These are phyloP conservation scores for Hibiscus syriacus DNA, from an alignment of 345 rosid species.

Conservation along the genomic window DNA sequence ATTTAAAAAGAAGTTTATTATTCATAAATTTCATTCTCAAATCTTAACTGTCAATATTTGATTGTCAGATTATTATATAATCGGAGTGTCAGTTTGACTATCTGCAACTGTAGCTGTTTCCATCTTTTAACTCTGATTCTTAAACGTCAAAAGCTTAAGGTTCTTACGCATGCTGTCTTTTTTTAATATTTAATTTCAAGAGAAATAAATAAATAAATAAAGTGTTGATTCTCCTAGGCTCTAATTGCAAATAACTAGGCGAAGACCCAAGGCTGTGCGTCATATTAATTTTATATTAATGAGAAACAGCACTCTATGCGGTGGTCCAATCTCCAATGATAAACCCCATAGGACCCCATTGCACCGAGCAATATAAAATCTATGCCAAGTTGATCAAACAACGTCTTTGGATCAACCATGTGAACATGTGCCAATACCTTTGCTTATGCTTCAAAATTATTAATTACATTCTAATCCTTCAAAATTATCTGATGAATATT, in stretches of 20 bases:
- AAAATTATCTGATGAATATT: neutral
- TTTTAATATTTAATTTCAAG: neutral
- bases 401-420: conserved; percentile 4
- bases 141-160: neutral
- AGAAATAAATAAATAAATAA: too few relatives aligned
- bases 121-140: too few relatives aligned
- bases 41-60: too few relatives aligned
- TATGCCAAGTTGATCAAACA: neutral
- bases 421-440: conserved; percentile 1
- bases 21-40: too few relatives aligned
- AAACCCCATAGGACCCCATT: neutral
- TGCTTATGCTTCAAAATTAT: neutral
- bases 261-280: neutral
- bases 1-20: too few relatives aligned
- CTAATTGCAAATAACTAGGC: neutral
- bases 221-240: conserved; percentile 4
- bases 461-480: neutral
- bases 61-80: too few relatives aligned
- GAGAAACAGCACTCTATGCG: neutral
- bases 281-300: neutral
- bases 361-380: neutral
- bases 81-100: too few relatives aligned
- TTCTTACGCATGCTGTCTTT: conserved; percentile 11
- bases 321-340: neutral
- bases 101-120: too few relatives aligned